Evolutionary conservation across 305 asterid species (phyloP).

Genomic region (Fraxinus velutina): DNA sequence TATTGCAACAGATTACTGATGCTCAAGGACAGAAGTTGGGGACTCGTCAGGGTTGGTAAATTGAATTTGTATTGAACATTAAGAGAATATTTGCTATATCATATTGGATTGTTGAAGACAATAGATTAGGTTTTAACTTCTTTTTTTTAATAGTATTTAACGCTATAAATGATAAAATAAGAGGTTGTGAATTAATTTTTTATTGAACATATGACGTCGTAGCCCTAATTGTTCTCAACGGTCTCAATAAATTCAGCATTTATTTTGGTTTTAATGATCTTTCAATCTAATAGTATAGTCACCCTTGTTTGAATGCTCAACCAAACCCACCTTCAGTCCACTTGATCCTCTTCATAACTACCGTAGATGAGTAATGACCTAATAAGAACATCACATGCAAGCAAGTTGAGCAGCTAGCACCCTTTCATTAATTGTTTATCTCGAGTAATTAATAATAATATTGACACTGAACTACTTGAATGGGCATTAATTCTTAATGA

Average conservation of each 20-base stretch:
- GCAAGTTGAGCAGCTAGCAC: not conserved
- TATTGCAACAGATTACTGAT: too few relatives aligned
- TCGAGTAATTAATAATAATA: constrained; percentile 14
- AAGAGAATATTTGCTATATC: too few relatives aligned
- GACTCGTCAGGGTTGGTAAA: too few relatives aligned
- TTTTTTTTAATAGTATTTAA: too few relatives aligned
- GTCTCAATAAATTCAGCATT: constrained; percentile 36
- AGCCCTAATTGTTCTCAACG: constrained; percentile 37
- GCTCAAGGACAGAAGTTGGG: too few relatives aligned
- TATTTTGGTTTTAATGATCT: constrained; percentile 38
- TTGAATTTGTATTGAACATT: too few relatives aligned
- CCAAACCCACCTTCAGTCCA: not conserved
- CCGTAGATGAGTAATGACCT: constrained; percentile 12
- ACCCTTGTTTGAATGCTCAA: constrained; percentile 21
- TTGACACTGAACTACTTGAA: constrained; percentile 31
- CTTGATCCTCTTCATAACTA: constrained; percentile 1
- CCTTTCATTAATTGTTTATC: not conserved
- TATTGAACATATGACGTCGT: constrained; percentile 1
- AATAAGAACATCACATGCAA: constrained; percentile 30
- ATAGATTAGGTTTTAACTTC: too few relatives aligned
- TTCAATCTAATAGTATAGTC: constrained; percentile 27
- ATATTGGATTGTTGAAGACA: too few relatives aligned
- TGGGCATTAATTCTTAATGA: constrained; percentile 5
- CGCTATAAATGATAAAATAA: not conserved
- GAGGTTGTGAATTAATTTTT: not conserved